Evolutionary conservation across 495 filamentous ascomycete genomes (phyloP).

Genomic region (Hypoxylon rickii): DNA sequence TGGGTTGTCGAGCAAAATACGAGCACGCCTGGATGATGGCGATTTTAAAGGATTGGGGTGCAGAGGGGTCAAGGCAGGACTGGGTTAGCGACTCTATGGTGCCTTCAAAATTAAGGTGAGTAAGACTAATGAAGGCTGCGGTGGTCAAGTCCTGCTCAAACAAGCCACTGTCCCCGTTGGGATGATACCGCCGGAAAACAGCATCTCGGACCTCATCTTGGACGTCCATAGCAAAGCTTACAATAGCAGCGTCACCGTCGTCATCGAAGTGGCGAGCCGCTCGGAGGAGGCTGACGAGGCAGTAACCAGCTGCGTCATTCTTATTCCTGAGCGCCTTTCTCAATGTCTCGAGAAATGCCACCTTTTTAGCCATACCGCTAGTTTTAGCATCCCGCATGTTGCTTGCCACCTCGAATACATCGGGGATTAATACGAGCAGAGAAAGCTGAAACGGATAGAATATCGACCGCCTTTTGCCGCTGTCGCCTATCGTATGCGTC

Average conservation of each 20-base stretch:
- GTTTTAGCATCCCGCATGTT: conserved; percentile 63
- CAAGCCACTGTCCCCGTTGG: conserved; percentile 47
- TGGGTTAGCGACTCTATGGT: conserved; percentile 58
- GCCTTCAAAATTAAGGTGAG: conserved; percentile 60
- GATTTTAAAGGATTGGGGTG: conserved; percentile 64
- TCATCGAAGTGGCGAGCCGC: conserved; percentile 63
- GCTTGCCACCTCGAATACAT: conserved; percentile 67
- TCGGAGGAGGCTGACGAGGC: conserved; percentile 61
- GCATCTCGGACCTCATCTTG: conserved; percentile 68
- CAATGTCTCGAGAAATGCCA: conserved; percentile 62
- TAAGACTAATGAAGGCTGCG: conserved; percentile 65
- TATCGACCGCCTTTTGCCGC: conserved; percentile 54
- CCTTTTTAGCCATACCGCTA: conserved; percentile 62
- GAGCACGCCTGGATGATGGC: conserved; percentile 61
- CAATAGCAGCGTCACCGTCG: conserved; percentile 62
- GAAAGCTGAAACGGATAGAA: conserved; percentile 65
- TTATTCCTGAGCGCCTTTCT: conserved; percentile 61
- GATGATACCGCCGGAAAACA: conserved; percentile 59
- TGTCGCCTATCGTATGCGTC: conserved; percentile 60
- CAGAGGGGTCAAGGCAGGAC: conserved; percentile 55
- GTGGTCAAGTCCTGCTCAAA: conserved; percentile 66
- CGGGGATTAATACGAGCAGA: conserved; percentile 63
- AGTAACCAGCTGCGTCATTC: conserved; percentile 65
- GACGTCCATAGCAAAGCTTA: conserved; percentile 68
- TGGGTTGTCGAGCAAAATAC: conserved; percentile 56